Percentiles rank a stretch among this genome's conserved stretches.
Evolutionary conservation across 2,329 filamentous ascomycete species (phyloP).

Genomic region (Ploettnerulaceae sp.): DNA sequence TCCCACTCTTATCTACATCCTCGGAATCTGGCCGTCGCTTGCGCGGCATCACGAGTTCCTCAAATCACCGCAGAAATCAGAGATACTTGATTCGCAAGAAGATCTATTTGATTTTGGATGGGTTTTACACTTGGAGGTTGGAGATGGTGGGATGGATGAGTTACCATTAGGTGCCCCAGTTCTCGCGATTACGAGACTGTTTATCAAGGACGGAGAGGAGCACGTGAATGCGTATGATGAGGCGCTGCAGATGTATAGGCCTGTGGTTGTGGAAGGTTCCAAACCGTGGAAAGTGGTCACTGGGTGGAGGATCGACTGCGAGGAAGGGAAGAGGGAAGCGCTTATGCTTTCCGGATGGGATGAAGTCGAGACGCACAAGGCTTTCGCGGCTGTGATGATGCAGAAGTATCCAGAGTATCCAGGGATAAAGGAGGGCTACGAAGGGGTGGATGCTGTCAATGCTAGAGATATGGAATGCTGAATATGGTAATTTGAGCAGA

Average conservation of each 20-base stretch:
- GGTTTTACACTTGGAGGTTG: conserved; percentile 14
- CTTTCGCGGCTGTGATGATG: conserved; percentile 10
- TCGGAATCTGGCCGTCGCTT: conserved; percentile 18
- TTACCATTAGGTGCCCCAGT: conserved; percentile 16
- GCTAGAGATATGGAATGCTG: conserved; percentile 14
- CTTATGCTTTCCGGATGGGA: conserved; percentile 18
- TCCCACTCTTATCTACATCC: conserved; percentile 16
- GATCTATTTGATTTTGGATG: conserved; percentile 17
- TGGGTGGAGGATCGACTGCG: conserved; percentile 12
- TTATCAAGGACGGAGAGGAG: conserved; percentile 8
- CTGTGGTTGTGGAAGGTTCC: not conserved
- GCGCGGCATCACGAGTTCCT: conserved; percentile 16
- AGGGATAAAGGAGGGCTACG: conserved; percentile 6
- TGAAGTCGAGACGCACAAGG: conserved; percentile 7
- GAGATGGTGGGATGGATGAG: conserved; percentile 1
- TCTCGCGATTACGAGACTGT: conserved; percentile 12
- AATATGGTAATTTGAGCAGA: not conserved
- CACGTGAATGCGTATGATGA: conserved; percentile 2
- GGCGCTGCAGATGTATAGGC: conserved; percentile 2
- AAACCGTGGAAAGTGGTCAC: conserved; percentile 6
- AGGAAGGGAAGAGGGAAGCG: conserved; percentile 13
- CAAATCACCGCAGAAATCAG: conserved; percentile 8
- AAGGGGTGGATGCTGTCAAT: conserved; percentile 15
- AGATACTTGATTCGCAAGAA: conserved; percentile 17
- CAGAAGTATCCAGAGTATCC: conserved; percentile 5